phyloP scores from a whole-genome alignment of 306 rosid species.

The Oemleria cerasiformis region DNA sequence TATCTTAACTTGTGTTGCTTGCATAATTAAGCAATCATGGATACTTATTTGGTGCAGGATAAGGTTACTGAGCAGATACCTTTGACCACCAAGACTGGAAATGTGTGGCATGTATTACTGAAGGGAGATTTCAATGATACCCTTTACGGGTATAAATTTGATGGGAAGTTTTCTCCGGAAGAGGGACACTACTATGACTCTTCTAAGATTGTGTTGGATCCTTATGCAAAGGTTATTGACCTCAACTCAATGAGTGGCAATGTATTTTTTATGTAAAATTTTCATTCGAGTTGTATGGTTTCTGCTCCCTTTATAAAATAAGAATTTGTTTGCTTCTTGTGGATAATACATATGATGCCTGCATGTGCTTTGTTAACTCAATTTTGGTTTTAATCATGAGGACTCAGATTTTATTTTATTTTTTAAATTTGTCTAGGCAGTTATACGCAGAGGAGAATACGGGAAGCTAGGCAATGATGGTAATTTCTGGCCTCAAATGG shows the following conservation, averaged over 20 bases:
- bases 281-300: background rate
- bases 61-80: conserved; percentile 63
- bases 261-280: background rate
- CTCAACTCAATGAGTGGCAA: conserved; percentile 5
- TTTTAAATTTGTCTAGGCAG: conserved; percentile 66
- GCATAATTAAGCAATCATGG: conserved; percentile 2
- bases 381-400: conserved; percentile 16
- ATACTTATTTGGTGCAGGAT: conserved; percentile 49
- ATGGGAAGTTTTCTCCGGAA: conserved; percentile 65
- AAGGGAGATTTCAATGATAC: conserved; percentile 75
- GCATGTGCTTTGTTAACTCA: background rate
- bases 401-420: conserved; percentile 15
- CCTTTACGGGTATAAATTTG: conserved; percentile 79
- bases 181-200: conserved; percentile 70
- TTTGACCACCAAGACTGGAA: conserved; percentile 63
- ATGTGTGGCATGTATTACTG: conserved; percentile 84
- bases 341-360: background rate
- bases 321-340: background rate
- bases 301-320: background rate
- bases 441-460: conserved; percentile 79
- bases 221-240: conserved; percentile 82
- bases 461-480: conserved; percentile 71
- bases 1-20: background rate
- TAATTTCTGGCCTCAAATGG: conserved; percentile 96
- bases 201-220: conserved; percentile 70